Evolutionary conservation across 2,329 filamentous ascomycete species (phyloP).

Genomic region (Cladosporium sp.): DNA sequence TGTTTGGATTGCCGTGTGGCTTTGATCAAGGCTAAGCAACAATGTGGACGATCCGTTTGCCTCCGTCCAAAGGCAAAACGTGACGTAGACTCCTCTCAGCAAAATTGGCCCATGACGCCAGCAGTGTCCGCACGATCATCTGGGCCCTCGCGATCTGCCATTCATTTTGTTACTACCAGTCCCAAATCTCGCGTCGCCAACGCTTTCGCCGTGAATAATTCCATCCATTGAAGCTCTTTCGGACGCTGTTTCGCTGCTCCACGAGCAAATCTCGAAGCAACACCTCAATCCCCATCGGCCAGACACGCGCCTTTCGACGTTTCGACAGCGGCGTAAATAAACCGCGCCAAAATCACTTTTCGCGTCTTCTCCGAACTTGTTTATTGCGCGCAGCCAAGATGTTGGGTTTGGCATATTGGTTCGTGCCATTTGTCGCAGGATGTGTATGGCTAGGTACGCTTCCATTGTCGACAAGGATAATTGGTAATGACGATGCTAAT

Average conservation of each 20-base stretch:
- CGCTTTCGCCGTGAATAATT: not conserved
- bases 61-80: slow-evolving; percentile 5
- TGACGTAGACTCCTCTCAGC: slow-evolving; percentile 13
- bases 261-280: not conserved
- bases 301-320: not conserved
- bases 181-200: not conserved
- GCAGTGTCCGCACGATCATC: not conserved
- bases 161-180: not conserved
- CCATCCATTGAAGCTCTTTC: not conserved
- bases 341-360: not conserved
- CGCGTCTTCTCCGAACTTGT: slow-evolving; percentile 3
- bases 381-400: slow-evolving; percentile 30
- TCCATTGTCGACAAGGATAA: not conserved
- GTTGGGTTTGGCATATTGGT: slow-evolving; percentile 55
- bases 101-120: slow-evolving; percentile 15
- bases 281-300: not conserved
- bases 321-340: slow-evolving; percentile 5
- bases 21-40: slow-evolving; percentile 1
- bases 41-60: slow-evolving; percentile 6
- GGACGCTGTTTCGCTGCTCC: not conserved
- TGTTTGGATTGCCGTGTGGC: slow-evolving; percentile 3
- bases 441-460: slow-evolving; percentile 58
- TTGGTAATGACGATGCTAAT: slow-evolving; percentile 17
- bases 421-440: slow-evolving; percentile 70
- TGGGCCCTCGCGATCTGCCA: not conserved